Percentiles rank a stretch among this genome's conserved stretches.
Evolutionary conservation across 176 grass and related monocot species (phyloP).

Genomic region (Carex kokanica): DNA sequence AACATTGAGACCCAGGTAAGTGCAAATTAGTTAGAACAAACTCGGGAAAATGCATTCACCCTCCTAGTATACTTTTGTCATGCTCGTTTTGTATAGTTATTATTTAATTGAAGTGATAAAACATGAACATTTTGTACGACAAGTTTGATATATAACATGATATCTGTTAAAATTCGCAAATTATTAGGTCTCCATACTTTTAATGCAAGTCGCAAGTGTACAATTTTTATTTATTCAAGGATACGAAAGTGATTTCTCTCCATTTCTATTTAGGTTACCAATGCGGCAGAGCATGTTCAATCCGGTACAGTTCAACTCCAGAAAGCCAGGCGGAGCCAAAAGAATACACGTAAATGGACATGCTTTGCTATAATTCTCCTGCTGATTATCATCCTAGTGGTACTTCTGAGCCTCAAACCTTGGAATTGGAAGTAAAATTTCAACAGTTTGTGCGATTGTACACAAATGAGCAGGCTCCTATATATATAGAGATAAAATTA

Average conservation of each 20-base stretch:
- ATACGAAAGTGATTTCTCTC: slow-evolving; percentile 10
- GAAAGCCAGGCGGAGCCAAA: slow-evolving; percentile 55
- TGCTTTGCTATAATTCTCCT: slow-evolving; percentile 62
- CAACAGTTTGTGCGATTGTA: not conserved
- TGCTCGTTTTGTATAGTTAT: not conserved
- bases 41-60: not conserved
- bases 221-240: not conserved
- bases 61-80: not conserved
- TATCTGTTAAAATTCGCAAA: not conserved
- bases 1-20: slow-evolving; percentile 68
- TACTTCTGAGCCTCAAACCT: slow-evolving; percentile 48
- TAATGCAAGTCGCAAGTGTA: not conserved
- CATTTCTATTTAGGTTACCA: slow-evolving; percentile 44
- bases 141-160: not conserved
- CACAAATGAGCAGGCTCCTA: not conserved
- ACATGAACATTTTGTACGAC: not conserved
- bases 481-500: not conserved
- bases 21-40: not conserved
- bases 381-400: slow-evolving; percentile 40
- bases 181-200: not conserved
- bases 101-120: not conserved
- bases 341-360: slow-evolving; percentile 70
- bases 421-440: slow-evolving; percentile 41
- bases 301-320: slow-evolving; percentile 40
- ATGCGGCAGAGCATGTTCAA: slow-evolving; percentile 48